Evolutionary conservation across 495 filamentous ascomycete species (phyloP), one percentile per base, ranked within the genome.

Genomic region (Aspergillus cavernicola): DNA sequence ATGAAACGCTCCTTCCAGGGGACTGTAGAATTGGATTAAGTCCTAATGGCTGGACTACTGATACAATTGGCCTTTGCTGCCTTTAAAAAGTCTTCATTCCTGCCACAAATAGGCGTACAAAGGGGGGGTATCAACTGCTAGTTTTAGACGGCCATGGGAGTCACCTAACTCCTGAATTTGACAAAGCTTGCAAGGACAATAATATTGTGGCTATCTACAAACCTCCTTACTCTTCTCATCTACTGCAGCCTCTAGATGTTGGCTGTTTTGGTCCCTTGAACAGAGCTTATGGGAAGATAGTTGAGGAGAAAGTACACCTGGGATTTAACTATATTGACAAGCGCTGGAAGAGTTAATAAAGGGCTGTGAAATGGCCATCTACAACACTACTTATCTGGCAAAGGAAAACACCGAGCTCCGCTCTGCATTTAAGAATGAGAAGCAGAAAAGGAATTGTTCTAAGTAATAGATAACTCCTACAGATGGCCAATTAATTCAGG

Each of bases 171-270:
- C 52, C 50, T 49, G 48, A 61, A 52, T 65, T 65, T 19, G 36
- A 60, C 19, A 24, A 66, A 22, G 53, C 59, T 28, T 59, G 51
- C 29, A 24, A 36, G 12, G 35, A 58, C 12, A 46, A 63, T 31
- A 55, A 67, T 50, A 61, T 67, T 44, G 48, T 61, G 13, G 32
- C 56, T 12, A 43, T 67, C 8, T 66, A 53, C 24, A 61, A 67
- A 31, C 59, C 62, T 11, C 16, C 57, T 15, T 53, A 67, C 52
- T 60, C 54, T 13, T 64, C 63, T 10, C 52, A 67, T 38, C 39
- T 54, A 1, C 42, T 28, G 6, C 26, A 52, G 19, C 37, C 19
- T 2, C 38, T 52, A 18, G 49, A 52, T 52, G 37, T 42, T 20
- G 49, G 23, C 20, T 29, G 23, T 26, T 54, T 54, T 44, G 43